phyloP scores from a whole-genome alignment of 2,329 filamentous ascomycete species.

The Paecilomyces niveus region DNA sequence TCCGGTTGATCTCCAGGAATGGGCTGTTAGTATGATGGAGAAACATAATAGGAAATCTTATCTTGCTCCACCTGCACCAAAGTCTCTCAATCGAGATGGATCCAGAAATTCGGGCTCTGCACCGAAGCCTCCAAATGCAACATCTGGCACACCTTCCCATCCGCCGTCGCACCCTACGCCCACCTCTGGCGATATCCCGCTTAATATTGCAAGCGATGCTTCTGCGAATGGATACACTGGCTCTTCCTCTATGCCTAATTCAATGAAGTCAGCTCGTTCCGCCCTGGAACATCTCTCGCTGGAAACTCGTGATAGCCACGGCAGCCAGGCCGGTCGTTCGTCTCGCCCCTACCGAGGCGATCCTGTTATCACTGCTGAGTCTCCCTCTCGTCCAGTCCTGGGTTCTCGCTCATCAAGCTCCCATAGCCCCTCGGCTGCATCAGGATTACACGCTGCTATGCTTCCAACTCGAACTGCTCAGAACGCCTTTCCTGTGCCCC shows the following conservation, averaged over 20 bases:
- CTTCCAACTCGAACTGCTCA: constrained; percentile 60
- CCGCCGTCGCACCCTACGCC: constrained; percentile 48
- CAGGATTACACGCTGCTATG: constrained; percentile 46
- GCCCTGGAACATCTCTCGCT: constrained; percentile 40
- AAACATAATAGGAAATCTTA: constrained; percentile 93
- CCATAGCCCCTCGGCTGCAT: constrained; percentile 25
- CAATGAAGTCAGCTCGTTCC: constrained; percentile 24
- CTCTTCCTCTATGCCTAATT: constrained; percentile 14
- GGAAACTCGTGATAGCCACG: constrained; percentile 29
- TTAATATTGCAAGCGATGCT: constrained; percentile 36
- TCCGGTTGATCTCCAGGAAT: constrained; percentile 85
- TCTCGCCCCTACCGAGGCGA: constrained; percentile 24
- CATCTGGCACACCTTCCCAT: constrained; percentile 5
- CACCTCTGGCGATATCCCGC: constrained; percentile 66
- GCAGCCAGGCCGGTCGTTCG: constrained; percentile 19
- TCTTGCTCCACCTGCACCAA: constrained; percentile 72
- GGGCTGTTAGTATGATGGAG: constrained; percentile 92
- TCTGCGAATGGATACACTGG: constrained; percentile 19
- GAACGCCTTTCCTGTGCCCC: constrained; percentile 55
- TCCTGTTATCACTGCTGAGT: constrained; percentile 31
- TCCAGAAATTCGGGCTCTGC: constrained; percentile 4
- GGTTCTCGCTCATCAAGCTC: constrained; percentile 34
- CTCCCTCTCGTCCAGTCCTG: constrained; percentile 30
- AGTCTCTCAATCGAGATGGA: constrained; percentile 60
- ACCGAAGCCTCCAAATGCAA: constrained; percentile 17